Evolutionary conservation across 129 eudicot species (phyloP).

Genomic region (Flaveria ramosissima): DNA sequence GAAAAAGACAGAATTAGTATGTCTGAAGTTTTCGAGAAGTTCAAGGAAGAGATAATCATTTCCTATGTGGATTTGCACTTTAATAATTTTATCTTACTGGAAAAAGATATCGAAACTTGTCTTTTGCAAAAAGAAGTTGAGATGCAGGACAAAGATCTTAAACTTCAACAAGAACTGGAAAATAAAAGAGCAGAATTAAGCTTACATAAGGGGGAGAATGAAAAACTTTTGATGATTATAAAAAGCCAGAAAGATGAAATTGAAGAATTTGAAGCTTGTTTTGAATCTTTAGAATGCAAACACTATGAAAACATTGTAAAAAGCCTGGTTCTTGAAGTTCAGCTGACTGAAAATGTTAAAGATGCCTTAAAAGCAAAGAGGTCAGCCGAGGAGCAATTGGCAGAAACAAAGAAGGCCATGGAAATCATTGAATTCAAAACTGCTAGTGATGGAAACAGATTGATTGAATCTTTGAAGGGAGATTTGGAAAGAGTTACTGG

Average conservation of each 20-base stretch:
- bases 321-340: conserved; percentile 50
- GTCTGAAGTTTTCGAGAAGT: background rate
- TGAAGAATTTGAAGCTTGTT: conserved; percentile 29
- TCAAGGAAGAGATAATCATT: background rate
- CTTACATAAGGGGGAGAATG: conserved; percentile 17
- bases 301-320: conserved; percentile 50
- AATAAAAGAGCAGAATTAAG: conserved; percentile 8
- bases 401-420: conserved; percentile 36
- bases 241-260: conserved; percentile 52
- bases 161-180: conserved; percentile 13
- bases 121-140: conserved; percentile 16
- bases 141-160: conserved; percentile 15
- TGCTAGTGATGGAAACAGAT: conserved; percentile 42
- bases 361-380: conserved; percentile 30
- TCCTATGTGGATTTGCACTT: background rate
- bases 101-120: background rate
- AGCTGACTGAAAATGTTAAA: conserved; percentile 16
- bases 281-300: conserved; percentile 48
- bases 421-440: conserved; percentile 49
- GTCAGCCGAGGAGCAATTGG: conserved; percentile 44
- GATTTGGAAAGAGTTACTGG: conserved; percentile 46
- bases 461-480: conserved; percentile 48
- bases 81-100: background rate
- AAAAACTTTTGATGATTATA: conserved; percentile 26
- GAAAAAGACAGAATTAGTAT: conserved; percentile 1